Percentiles rank a stretch among this genome's conserved stretches.
These are phyloP conservation scores for Lecanosticta acicola DNA, from an alignment of 2,329 filamentous ascomycete species.

Conservation along the genomic window DNA sequence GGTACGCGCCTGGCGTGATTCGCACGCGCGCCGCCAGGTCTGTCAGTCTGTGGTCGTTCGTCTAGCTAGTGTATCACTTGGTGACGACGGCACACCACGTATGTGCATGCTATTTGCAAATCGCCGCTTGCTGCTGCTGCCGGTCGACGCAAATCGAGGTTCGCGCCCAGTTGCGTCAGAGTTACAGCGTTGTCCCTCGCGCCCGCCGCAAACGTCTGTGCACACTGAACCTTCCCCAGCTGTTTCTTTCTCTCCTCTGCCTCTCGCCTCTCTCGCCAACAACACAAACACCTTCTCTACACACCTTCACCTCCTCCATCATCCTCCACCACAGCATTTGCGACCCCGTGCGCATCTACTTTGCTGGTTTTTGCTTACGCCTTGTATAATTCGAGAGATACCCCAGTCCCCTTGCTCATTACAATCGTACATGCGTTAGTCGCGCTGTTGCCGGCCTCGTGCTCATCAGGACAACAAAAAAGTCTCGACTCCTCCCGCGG, in stretches of 20 bases:
- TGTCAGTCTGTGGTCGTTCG: not conserved
- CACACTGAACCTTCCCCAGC: not conserved
- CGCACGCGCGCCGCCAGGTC: not conserved
- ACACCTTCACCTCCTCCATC: constrained; percentile 1
- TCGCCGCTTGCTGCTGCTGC: not conserved
- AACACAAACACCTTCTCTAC: constrained; percentile 1
- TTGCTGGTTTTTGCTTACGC: not conserved
- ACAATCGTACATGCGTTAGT: constrained; percentile 4
- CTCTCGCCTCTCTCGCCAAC: not conserved
- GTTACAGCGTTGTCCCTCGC: not conserved
- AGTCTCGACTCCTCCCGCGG: not conserved
- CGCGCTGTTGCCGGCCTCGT: constrained; percentile 3
- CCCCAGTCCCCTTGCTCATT: not conserved
- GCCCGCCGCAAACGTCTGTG: not conserved
- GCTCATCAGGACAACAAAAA: not conserved
- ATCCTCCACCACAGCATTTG: constrained; percentile 1
- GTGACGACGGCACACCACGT: not conserved
- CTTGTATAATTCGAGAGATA: constrained; percentile 3
- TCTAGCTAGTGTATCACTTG: no score
- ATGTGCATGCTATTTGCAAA: not conserved
- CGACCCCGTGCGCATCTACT: not conserved
- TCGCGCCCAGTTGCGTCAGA: not conserved
- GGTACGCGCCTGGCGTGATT: not conserved
- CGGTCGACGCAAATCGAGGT: not conserved
- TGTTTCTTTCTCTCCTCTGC: not conserved